phyloP scores from a whole-genome alignment of 345 rosid genomes.

The Salix dunnii region DNA sequence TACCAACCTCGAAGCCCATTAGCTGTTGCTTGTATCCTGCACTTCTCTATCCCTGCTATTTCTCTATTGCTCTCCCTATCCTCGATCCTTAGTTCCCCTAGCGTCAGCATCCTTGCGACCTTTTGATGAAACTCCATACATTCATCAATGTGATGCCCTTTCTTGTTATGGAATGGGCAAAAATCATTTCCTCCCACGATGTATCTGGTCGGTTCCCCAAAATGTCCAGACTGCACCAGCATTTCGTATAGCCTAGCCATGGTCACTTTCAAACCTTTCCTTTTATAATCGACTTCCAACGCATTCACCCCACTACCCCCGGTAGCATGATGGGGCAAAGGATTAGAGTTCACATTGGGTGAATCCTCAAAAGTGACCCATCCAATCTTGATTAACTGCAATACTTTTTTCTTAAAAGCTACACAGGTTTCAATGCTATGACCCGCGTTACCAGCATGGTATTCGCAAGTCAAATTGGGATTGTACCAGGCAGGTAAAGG shows the following conservation, averaged over 20 bases:
- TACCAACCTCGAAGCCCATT: not conserved
- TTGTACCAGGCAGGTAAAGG: too few species aligned
- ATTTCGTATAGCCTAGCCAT: fast-evolving
- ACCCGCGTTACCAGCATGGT: not conserved
- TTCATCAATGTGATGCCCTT: not conserved
- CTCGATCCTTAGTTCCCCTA: not conserved
- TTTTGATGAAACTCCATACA: too few species aligned
- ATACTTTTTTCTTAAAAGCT: too few species aligned
- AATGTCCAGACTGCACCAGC: not conserved
- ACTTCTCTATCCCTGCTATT: too few species aligned
- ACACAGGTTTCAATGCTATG: fast-evolving
- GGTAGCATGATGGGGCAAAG: not conserved
- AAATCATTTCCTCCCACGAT: fast-evolving
- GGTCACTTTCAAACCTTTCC: fast-evolving
- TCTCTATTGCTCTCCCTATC: fast-evolving
- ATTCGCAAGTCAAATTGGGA: not conserved
- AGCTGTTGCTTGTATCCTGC: not conserved
- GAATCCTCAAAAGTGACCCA: not conserved
- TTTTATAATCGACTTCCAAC: fast-evolving
- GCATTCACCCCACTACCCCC: not conserved
- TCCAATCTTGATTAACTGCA: too few species aligned
- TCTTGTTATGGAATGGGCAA: not conserved
- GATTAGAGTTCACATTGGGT: not conserved
- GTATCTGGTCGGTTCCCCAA: fast-evolving
- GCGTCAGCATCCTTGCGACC: fast-evolving